Evolutionary conservation across 257 asterid genomes (phyloP), one percentile per base, ranked within the genome.

Genomic region (Gentiana macrophylla): DNA sequence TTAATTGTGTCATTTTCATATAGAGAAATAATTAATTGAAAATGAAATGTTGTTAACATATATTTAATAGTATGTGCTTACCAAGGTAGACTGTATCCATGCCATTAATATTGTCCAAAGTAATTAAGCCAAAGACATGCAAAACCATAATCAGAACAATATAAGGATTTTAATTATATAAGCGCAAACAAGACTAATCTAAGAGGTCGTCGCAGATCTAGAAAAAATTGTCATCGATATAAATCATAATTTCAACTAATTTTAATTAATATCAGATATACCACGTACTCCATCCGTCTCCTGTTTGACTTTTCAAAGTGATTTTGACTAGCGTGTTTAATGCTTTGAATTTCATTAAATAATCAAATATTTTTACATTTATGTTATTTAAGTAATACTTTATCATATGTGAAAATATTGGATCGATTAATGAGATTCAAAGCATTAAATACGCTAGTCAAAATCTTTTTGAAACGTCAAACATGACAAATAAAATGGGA

Each of bases 11-110:
- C 32, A 46, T n/a, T 13, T 35, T 8, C 35, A 32, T 12, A 4
- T 13, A 3, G n/a, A 35, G 13, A 51, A 51, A 34, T 1, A 3
- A 9, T 2, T 32, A 45, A 12, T 35, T 11, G 24, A 4, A 36
- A 6, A 10, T 36, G 3, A n/a, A 11, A n/a, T 12, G 7, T 6
- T 15, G n/a, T 53, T 6, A 48, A 34, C 49, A 37, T 24, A 24
- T 24, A 24, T 24, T 24, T 24, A 24, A 24, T 24, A 24, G 24
- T 24, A 24, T 24, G 24, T 24, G 62, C 82, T 61, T 35, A 77
- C 83, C 79, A 44, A 78, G 73, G 66, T 74, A 74, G 13, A 78
- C 80, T 78, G 72, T 53, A 5, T 46, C 59, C 24, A 24, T 24
- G 24, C 24, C 1, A 24, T 24, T 24, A 24, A 24, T 24, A 24